Evolutionary conservation across 1,284 basidiomycete genomes (phyloP).

Genomic region (Meripilus lineatus): DNA sequence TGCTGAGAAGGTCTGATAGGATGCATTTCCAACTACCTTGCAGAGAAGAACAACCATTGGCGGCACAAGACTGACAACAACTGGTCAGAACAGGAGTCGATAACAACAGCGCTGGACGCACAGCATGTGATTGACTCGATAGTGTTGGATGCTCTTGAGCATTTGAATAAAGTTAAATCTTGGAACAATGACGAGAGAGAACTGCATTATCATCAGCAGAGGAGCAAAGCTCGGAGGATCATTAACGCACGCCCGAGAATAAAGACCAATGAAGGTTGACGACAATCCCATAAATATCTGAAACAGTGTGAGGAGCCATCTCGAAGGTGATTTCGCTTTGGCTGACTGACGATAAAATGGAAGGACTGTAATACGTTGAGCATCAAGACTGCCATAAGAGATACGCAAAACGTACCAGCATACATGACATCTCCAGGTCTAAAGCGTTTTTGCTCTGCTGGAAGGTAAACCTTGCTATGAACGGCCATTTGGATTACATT

Average conservation of each 20-base stretch:
- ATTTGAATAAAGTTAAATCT: conserved; percentile 67
- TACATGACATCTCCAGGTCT: conserved; percentile 52
- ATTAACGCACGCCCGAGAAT: conserved; percentile 44
- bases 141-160: conserved; percentile 59
- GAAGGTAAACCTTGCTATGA: conserved; percentile 37
- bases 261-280: conserved; percentile 44
- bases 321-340: neutral
- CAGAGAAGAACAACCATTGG: conserved; percentile 55
- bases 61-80: conserved; percentile 54
- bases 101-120: conserved; percentile 26
- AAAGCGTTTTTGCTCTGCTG: conserved; percentile 32
- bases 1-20: neutral
- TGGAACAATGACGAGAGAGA: conserved; percentile 54
- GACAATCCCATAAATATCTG: conserved; percentile 74
- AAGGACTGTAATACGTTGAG: conserved; percentile 18
- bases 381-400: neutral
- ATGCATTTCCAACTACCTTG: conserved; percentile 40
- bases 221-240: conserved; percentile 3
- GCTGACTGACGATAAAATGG: conserved; percentile 31
- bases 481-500: conserved; percentile 61
- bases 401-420: conserved; percentile 34
- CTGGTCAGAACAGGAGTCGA: conserved; percentile 19
- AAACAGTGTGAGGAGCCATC: neutral
- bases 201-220: conserved; percentile 14
- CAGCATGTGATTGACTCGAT: conserved; percentile 60